phyloP scores from a whole-genome alignment of 1,284 basidiomycete genomes.

The Trametes pubescens region DNA sequence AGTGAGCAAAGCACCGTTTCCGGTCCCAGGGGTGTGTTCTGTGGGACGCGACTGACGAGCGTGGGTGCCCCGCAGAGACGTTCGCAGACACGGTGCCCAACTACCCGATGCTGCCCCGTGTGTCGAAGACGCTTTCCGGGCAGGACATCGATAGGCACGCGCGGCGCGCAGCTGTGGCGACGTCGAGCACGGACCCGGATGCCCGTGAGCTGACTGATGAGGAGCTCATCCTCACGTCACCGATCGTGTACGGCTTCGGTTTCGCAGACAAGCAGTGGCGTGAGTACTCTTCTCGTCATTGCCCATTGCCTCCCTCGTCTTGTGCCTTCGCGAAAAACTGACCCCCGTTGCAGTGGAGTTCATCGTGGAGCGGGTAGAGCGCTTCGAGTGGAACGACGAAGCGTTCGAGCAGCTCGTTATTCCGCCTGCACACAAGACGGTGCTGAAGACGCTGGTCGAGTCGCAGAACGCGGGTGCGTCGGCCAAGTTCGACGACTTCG shows the following conservation, averaged over 20 bases:
- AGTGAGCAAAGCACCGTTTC: conserved; percentile 42
- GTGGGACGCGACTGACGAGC: conserved; percentile 11
- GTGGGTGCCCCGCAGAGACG: conserved; percentile 34
- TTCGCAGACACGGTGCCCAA: conserved; percentile 43
- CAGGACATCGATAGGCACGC: conserved; percentile 43
- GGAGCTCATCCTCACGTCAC: conserved; percentile 59
- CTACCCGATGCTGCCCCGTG: conserved; percentile 40
- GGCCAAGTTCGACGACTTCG: conserved; percentile 62
- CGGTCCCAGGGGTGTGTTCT: conserved; percentile 8
- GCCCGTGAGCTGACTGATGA: conserved; percentile 54
- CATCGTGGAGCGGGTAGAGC: conserved; percentile 56
- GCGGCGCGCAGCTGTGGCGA: conserved; percentile 26
- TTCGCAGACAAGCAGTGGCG: conserved; percentile 66
- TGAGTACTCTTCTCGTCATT: conserved; percentile 41
- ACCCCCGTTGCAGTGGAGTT: conserved; percentile 55
- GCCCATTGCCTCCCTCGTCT: background rate
- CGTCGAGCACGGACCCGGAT: conserved; percentile 16
- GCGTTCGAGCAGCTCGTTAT: conserved; percentile 68
- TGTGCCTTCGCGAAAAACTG: background rate
- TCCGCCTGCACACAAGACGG: conserved; percentile 57
- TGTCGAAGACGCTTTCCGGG: conserved; percentile 40
- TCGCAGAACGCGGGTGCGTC: conserved; percentile 58
- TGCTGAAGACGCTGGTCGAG: conserved; percentile 65
- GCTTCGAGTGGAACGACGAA: conserved; percentile 63
- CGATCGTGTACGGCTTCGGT: conserved; percentile 67